These are phyloP conservation scores for Globomyces sp. DNA, from an alignment of 371 early-diverging fungal genomes.

Conservation along the genomic window DNA sequence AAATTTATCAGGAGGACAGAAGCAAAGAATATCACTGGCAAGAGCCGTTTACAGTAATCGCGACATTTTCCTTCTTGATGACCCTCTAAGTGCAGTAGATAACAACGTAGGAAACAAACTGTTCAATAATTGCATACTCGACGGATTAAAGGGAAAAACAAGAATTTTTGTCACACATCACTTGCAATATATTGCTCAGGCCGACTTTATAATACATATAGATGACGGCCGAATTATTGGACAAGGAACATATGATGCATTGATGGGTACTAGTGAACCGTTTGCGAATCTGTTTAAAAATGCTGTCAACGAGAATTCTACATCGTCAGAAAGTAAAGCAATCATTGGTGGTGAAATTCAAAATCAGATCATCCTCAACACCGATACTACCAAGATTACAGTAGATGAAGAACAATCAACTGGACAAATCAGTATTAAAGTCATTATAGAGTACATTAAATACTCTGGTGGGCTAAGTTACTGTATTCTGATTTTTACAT, in stretches of 20 bases:
- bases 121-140: constrained; percentile 64
- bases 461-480: background rate
- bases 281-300: constrained; percentile 49
- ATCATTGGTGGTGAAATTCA: too few relatives aligned
- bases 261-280: constrained; percentile 29
- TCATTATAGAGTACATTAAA: background rate
- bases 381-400: background rate
- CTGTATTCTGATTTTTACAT: too few relatives aligned
- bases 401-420: constrained; percentile 5
- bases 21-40: constrained; percentile 24
- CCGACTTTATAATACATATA: constrained; percentile 67
- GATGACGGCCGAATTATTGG: constrained; percentile 61
- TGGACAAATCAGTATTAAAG: background rate
- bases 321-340: too few relatives aligned
- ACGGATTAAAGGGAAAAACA: constrained; percentile 30
- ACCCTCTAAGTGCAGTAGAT: constrained; percentile 76
- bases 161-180: constrained; percentile 26
- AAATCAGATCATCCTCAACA: too few relatives aligned
- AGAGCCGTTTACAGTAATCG: constrained; percentile 67
- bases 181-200: constrained; percentile 50
- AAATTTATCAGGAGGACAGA: constrained; percentile 31
- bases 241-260: constrained; percentile 36
- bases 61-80: constrained; percentile 73
- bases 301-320: constrained; percentile 47
- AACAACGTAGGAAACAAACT: constrained; percentile 77